phyloP scores from a whole-genome alignment of 805 yeast species.

The Metschnikowia kofuensis region DNA sequence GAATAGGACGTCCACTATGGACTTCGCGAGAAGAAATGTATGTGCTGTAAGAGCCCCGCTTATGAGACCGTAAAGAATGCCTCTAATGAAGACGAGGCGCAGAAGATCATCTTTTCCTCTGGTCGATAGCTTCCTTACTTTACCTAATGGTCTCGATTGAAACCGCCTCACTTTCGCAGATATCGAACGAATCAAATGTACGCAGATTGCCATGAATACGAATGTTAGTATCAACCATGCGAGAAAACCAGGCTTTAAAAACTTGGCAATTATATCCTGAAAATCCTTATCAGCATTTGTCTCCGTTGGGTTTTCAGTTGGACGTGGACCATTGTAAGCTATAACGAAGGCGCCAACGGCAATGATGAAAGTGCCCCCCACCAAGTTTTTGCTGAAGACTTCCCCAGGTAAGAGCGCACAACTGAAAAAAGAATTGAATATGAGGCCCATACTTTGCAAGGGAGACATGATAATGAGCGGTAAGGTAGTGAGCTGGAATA shows the following conservation, averaged over 20 bases:
- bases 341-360: slow-evolving; percentile 73
- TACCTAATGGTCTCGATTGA: slow-evolving; percentile 5
- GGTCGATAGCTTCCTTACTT: slow-evolving; percentile 7
- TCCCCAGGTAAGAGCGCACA: slow-evolving; percentile 69
- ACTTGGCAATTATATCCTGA: slow-evolving; percentile 36
- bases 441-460: slow-evolving; percentile 82
- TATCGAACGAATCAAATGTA: slow-evolving; percentile 23
- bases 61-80: slow-evolving; percentile 61
- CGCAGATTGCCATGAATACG: slow-evolving; percentile 23
- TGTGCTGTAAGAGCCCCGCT: slow-evolving; percentile 84
- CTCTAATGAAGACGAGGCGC: slow-evolving; percentile 41
- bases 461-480: slow-evolving; percentile 82
- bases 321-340: slow-evolving; percentile 62
- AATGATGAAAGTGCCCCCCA: slow-evolving; percentile 65
- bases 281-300: slow-evolving; percentile 31
- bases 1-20: slow-evolving; percentile 67
- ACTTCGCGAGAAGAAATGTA: slow-evolving; percentile 80
- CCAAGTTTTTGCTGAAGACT: slow-evolving; percentile 54
- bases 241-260: slow-evolving; percentile 47
- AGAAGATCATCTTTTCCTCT: slow-evolving; percentile 14
- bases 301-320: slow-evolving; percentile 20
- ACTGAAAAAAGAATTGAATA: slow-evolving; percentile 71
- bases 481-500: slow-evolving; percentile 78
- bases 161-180: slow-evolving; percentile 15
- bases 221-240: slow-evolving; percentile 51